These are phyloP conservation scores for Sordariomycetes sp. DNA, from an alignment of 2,329 filamentous ascomycete species.

Conservation along the genomic window DNA sequence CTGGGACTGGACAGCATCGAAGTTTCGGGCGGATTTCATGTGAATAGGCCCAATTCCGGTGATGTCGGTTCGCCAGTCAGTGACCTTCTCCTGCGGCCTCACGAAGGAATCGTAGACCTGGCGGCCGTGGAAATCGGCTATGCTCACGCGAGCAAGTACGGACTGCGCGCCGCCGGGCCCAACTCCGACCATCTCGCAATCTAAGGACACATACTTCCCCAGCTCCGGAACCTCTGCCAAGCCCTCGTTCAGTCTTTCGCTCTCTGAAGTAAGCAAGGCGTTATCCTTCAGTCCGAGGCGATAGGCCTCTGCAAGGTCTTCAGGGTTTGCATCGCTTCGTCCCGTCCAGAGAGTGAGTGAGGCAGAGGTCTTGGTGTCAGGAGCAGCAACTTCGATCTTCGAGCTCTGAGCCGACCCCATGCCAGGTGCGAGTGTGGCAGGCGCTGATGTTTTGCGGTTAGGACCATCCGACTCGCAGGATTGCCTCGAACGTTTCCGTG, in stretches of 20 bases:
- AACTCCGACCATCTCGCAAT: conserved; percentile 97
- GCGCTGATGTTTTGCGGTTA: not conserved
- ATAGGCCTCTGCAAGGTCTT: conserved; percentile 53
- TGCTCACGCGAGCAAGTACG: conserved; percentile 72
- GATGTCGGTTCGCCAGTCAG: conserved; percentile 81
- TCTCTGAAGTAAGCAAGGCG: conserved; percentile 32
- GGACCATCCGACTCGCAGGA: not conserved
- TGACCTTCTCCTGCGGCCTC: conserved; percentile 63
- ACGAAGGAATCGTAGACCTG: conserved; percentile 95
- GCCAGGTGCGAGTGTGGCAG: not conserved
- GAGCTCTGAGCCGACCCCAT: conserved; percentile 48
- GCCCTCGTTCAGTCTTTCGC: conserved; percentile 53
- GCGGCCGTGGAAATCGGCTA: conserved; percentile 88
- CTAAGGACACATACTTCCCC: conserved; percentile 85
- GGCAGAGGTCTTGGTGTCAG: conserved; percentile 29
- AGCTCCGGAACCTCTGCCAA: conserved; percentile 52
- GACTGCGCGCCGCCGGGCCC: conserved; percentile 60
- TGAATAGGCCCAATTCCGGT: conserved; percentile 70
- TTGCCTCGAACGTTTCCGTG: not conserved
- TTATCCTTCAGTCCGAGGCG: conserved; percentile 38
- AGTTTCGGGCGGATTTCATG: conserved; percentile 57
- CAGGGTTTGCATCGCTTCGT: conserved; percentile 49
- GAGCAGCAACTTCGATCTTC: conserved; percentile 22
- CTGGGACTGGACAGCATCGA: conserved; percentile 66
- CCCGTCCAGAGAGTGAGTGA: conserved; percentile 50